phyloP scores from a whole-genome alignment of 495 filamentous ascomycete genomes.

The Penicillium fimorum region DNA sequence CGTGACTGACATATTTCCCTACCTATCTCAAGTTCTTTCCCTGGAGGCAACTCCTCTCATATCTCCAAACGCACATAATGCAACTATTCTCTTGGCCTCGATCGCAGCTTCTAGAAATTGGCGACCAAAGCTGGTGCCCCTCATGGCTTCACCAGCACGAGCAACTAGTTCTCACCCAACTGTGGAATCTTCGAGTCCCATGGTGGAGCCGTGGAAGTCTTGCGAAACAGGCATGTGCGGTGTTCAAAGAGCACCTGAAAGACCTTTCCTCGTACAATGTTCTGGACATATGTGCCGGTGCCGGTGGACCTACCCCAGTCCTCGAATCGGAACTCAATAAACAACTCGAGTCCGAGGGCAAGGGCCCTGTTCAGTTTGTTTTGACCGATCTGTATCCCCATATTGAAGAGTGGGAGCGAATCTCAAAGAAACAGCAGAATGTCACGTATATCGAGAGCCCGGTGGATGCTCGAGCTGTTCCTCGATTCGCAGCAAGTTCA shows the following conservation, averaged over 20 bases:
- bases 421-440: slow-evolving; percentile 47
- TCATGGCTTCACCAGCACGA: slow-evolving; percentile 29
- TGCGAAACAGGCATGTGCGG: slow-evolving; percentile 28
- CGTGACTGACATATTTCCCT: not conserved
- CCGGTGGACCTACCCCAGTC: slow-evolving; percentile 64
- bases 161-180: slow-evolving; percentile 32
- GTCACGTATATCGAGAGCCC: slow-evolving; percentile 54
- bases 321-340: slow-evolving; percentile 58
- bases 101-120: slow-evolving; percentile 36
- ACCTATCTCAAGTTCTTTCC: not conserved
- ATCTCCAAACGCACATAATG: not conserved
- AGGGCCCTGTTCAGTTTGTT: slow-evolving; percentile 55
- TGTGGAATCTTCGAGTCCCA: slow-evolving; percentile 32
- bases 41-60: not conserved
- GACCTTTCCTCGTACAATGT: slow-evolving; percentile 51
- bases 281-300: slow-evolving; percentile 74
- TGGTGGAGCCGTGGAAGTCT: slow-evolving; percentile 23
- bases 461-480: slow-evolving; percentile 60
- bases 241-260: slow-evolving; percentile 45
- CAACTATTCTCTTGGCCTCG: slow-evolving; percentile 23
- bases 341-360: slow-evolving; percentile 27
- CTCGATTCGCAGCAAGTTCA: slow-evolving; percentile 4
- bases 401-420: slow-evolving; percentile 57
- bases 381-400: slow-evolving; percentile 71
- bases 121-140: slow-evolving; percentile 40